phyloP scores from a whole-genome alignment of 495 filamentous ascomycete species.

The Usnea hakonensis region DNA sequence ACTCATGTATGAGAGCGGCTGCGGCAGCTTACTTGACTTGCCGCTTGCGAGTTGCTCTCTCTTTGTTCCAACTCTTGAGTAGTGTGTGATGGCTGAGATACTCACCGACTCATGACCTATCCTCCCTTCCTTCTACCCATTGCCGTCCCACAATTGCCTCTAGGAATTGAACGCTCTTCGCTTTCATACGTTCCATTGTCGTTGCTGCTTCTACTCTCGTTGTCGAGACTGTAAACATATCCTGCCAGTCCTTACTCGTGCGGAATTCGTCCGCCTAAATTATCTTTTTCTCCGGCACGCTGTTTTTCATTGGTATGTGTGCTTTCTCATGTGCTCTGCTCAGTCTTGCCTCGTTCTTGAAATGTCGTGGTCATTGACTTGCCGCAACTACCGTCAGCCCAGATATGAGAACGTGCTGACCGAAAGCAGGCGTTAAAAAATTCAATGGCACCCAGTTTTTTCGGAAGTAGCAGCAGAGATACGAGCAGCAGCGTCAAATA shows the following conservation, averaged over 20 bases:
- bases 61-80: slow-evolving; percentile 8
- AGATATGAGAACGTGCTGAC: neutral
- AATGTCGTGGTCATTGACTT: neutral
- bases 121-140: neutral
- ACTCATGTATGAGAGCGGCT: neutral
- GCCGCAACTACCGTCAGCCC: neutral
- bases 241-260: neutral
- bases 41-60: slow-evolving; percentile 11
- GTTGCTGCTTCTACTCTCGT: neutral
- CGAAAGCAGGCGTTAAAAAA: neutral
- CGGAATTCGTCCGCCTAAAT: neutral
- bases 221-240: neutral
- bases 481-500: slow-evolving; percentile 45
- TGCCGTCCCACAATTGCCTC: neutral
- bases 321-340: neutral
- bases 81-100: neutral
- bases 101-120: neutral
- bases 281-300: neutral
- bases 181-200: neutral
- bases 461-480: slow-evolving; percentile 38
- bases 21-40: slow-evolving; percentile 9
- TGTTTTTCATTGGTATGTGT: neutral
- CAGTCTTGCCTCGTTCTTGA: neutral
- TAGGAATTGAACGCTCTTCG: neutral
- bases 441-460: slow-evolving; percentile 44